Evolutionary conservation across 2,329 filamentous ascomycete genomes (phyloP), one percentile per base, ranked within the genome.

Genomic region (Colletotrichum trifolii): DNA sequence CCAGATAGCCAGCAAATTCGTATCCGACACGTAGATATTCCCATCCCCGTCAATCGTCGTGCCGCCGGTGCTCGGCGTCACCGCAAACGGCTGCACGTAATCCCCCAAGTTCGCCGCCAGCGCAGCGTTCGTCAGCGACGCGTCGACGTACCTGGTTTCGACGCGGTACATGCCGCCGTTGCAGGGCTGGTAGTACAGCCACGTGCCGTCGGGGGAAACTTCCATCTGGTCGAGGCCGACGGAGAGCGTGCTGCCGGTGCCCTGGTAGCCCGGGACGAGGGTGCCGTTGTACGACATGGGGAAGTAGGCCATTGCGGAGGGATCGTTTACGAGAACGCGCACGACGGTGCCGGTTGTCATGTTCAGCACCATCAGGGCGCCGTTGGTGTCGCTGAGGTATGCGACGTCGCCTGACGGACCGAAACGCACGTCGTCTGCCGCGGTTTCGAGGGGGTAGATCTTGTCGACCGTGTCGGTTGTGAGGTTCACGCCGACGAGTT

Each of bases 111-210:
- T 54, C 17, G n/a, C 57, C 25, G 57, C 48, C 13, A 60, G 57
- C 2, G 57, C 54, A 35, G 34, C 11, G 40, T 60, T 60, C 40
- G 57, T 54, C 42, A 60, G 13, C 12, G 49, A 40, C n/a, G 48
- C 57, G 34, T 54, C 33, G 15, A 60, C 57, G 17, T 47, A 60
- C 13, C 53, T 36, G 4, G 48, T 60, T 42, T 60, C 40, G 49
- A 54, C 39, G 13, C 57, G 57, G 13, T 60, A 60, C 57, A 60
- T 60, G 13, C 57, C 57, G 8, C 57, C 48, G 17, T 60, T 60
- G 49, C 48, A 60, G 34, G 57, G 57, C 42, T 60, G 57, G 11
- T 60, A 60, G 48, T 60, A 60, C 4, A 60, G 57, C 8, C 40
- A 60, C n/a, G 54, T 17, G 6, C 48, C 57, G n/a, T 54, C 57